Evolutionary conservation across 2,329 filamentous ascomycete genomes (phyloP).

Genomic region (Colletotrichum siamense): DNA sequence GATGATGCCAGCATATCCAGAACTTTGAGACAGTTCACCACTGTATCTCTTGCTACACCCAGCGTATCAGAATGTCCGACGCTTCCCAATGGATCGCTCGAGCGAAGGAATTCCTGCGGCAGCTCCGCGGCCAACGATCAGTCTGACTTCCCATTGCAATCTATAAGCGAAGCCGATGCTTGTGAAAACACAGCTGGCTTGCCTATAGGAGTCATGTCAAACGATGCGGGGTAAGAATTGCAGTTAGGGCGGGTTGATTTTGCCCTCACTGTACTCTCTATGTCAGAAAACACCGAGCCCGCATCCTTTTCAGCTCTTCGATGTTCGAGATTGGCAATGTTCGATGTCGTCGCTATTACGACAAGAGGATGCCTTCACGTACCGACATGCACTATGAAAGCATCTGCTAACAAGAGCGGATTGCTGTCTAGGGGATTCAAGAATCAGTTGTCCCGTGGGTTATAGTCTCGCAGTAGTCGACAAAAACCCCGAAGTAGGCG

Average conservation of each 20-base stretch:
- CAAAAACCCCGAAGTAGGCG: not conserved
- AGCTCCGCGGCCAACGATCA: not conserved
- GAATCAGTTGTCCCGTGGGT: not conserved
- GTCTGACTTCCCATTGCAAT: not conserved
- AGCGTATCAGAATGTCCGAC: not conserved
- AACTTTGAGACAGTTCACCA: constrained; percentile 52
- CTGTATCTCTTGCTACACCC: constrained; percentile 34
- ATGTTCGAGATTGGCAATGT: not conserved
- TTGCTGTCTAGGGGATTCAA: not conserved
- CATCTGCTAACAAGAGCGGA: not conserved
- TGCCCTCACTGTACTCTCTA: constrained; percentile 19
- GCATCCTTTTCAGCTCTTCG: not conserved
- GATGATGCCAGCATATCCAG: constrained; percentile 37
- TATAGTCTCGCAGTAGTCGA: not conserved
- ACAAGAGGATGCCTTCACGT: not conserved
- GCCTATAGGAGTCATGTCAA: constrained; percentile 28
- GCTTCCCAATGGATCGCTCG: not conserved
- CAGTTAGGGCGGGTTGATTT: constrained; percentile 31
- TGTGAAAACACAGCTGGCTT: not conserved
- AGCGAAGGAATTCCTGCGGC: not conserved
- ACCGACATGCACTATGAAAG: not conserved
- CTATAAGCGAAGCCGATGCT: not conserved
- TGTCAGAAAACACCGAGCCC: not conserved
- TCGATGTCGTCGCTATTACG: not conserved
- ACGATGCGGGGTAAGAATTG: constrained; percentile 30